Evolutionary conservation across 306 rosid species (phyloP).

Genomic region (Cajanus cajan): DNA sequence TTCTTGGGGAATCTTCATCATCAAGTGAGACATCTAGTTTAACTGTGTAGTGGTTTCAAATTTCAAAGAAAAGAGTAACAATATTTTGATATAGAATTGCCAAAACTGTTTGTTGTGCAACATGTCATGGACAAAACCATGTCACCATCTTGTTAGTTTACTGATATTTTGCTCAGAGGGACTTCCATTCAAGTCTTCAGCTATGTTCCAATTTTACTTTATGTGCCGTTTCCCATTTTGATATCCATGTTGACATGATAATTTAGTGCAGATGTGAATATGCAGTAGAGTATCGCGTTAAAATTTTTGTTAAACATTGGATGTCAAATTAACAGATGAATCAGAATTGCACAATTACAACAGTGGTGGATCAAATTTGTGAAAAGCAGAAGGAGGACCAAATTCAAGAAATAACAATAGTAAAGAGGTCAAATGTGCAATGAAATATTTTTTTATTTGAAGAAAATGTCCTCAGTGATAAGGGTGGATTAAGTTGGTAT

Average conservation of each 20-base stretch:
- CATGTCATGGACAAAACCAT: not conserved
- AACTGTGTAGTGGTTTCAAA: conserved; percentile 24
- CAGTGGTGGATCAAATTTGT: not conserved
- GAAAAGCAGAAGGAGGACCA: not conserved
- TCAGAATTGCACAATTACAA: not conserved
- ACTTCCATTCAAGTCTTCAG: too few relatives aligned
- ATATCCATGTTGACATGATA: not conserved
- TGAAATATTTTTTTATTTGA: not conserved
- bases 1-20: conserved; percentile 58
- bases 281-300: not conserved
- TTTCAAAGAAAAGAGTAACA: not conserved
- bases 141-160: not conserved
- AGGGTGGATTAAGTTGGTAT: not conserved
- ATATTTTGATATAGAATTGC: not conserved
- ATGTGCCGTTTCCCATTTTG: not conserved
- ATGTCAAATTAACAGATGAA: not conserved
- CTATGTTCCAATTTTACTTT: not conserved
- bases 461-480: not conserved
- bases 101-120: not conserved
- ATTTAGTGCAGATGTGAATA: not conserved
- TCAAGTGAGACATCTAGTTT: conserved; percentile 36
- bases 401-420: not conserved
- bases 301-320: not conserved
- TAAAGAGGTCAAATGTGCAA: not conserved
- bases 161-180: too few relatives aligned